Evolutionary conservation across 2,329 filamentous ascomycete genomes (phyloP).

Genomic region (Samsoniella hepiali): DNA sequence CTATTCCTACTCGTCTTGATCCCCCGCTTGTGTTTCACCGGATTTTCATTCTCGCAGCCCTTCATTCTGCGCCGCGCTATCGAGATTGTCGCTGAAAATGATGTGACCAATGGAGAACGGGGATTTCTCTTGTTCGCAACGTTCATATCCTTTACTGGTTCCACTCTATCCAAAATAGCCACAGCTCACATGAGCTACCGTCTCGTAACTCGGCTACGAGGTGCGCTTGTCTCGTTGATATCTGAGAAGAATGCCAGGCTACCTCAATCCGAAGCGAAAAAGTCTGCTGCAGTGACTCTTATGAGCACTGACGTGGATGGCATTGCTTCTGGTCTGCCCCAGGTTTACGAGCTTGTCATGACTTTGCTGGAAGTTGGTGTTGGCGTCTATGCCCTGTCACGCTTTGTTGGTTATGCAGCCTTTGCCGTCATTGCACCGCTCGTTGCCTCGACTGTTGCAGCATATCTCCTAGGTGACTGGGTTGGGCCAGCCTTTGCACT

Average conservation of each 20-base stretch:
- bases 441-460: not conserved
- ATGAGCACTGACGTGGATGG: constrained; percentile 15
- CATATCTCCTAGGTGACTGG: not conserved
- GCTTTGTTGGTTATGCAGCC: not conserved
- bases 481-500: not conserved
- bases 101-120: not conserved
- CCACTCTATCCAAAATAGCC: not conserved
- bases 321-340: not conserved
- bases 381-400: not conserved
- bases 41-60: not conserved
- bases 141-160: not conserved
- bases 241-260: constrained; percentile 42
- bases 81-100: not conserved
- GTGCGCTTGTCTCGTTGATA: constrained; percentile 40
- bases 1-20: not conserved
- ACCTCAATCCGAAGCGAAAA: constrained; percentile 28
- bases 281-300: constrained; percentile 20
- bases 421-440: not conserved
- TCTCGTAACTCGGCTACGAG: constrained; percentile 32
- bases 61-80: not conserved
- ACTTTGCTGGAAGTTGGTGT: not conserved
- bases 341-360: not conserved
- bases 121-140: not conserved
- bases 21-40: not conserved
- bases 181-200: constrained; percentile 19